These are phyloP conservation scores for Blepharisma undulans DNA, from an alignment of 169 alveolate genomes.

Conservation along the genomic window DNA sequence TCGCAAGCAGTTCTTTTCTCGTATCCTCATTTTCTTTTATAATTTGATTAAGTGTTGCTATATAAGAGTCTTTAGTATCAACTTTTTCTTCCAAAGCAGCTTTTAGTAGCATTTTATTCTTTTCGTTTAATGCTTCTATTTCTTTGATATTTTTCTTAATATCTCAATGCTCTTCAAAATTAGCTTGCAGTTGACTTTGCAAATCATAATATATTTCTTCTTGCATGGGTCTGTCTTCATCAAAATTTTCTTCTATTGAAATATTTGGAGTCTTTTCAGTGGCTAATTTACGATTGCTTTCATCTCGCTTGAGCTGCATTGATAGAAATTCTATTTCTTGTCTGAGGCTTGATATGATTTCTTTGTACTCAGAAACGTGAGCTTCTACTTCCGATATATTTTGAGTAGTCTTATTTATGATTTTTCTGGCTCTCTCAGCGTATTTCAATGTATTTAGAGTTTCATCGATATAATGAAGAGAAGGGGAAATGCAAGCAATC, in stretches of 20 bases:
- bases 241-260: not conserved
- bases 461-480: conserved; percentile 82
- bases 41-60: not conserved
- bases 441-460: conserved; percentile 90
- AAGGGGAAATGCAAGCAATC: conserved; percentile 90
- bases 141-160: conserved; percentile 32
- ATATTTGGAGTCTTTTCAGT: not conserved
- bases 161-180: conserved; percentile 38
- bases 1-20: not conserved
- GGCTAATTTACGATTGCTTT: not conserved
- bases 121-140: conserved; percentile 2
- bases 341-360: conserved; percentile 7
- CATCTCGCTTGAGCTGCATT: not conserved
- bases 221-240: not conserved
- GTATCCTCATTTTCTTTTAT: conserved; percentile 25
- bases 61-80: not conserved
- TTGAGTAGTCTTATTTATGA: conserved; percentile 55
- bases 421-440: conserved; percentile 93
- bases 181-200: not conserved
- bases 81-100: not conserved
- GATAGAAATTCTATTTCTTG: conserved; percentile 5
- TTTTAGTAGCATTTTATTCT: not conserved
- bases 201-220: not conserved
- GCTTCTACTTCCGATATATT: conserved; percentile 33
- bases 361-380: conserved; percentile 51